These are phyloP conservation scores for Collariella sp. DNA, from an alignment of 495 filamentous ascomycete genomes.

Conservation along the genomic window DNA sequence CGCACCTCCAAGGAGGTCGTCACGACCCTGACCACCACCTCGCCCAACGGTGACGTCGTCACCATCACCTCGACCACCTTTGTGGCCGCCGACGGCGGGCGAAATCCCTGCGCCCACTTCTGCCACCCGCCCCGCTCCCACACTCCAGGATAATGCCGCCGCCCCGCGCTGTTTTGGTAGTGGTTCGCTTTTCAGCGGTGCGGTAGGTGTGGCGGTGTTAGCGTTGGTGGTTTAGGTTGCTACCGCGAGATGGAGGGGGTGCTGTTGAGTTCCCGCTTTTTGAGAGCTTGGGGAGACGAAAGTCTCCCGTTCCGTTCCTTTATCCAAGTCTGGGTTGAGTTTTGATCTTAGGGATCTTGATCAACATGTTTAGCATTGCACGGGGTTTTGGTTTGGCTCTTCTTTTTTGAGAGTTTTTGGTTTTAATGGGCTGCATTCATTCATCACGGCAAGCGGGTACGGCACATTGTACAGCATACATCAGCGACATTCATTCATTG, in stretches of 20 bases:
- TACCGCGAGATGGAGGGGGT: not conserved
- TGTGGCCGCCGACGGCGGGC: conserved; percentile 16
- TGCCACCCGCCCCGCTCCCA: conserved; percentile 15
- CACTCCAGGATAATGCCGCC: conserved; percentile 30
- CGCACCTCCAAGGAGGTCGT: conserved; percentile 15
- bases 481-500: not conserved
- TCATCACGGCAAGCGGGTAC: not conserved
- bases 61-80: conserved; percentile 21
- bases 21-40: conserved; percentile 29
- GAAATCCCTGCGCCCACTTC: conserved; percentile 10
- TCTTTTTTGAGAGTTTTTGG: conserved; percentile 1
- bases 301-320: not conserved
- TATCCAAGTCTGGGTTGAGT: conserved; percentile 2
- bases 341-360: not conserved
- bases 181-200: conserved; percentile 20
- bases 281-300: no score
- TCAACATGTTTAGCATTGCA: conserved; percentile 4
- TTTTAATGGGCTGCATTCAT: not conserved
- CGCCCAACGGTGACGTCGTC: conserved; percentile 30
- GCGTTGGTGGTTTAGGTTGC: not conserved
- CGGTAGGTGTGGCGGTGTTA: conserved; percentile 22
- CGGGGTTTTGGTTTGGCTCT: conserved; percentile 1
- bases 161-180: conserved; percentile 10
- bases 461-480: conserved; percentile 1
- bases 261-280: no score